Evolutionary conservation across 2,329 filamentous ascomycete species (phyloP), one percentile per base, ranked within the genome.

Genomic region (Colletotrichum sp.): DNA sequence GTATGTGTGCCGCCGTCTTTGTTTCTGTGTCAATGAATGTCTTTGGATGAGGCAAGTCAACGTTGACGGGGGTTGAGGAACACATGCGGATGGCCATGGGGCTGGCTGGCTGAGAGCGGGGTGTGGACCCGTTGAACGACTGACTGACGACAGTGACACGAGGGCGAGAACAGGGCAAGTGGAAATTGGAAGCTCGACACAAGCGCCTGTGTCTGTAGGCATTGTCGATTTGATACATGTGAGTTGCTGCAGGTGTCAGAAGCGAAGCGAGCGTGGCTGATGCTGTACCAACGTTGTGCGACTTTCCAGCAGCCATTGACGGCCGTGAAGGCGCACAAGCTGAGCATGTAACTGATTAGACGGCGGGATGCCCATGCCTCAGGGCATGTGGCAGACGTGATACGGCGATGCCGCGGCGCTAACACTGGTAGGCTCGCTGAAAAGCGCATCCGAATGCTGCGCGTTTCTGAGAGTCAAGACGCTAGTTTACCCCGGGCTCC

Each of bases 191-290:
- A 30, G 24, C 28, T 55, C 30, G 36, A 64, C 30, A 24, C 32
- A 28, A 26, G 38, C 9, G 58, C 26, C 55, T 55, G 36, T 26
- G 64, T 48, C 26, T 48, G 24, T 43, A 28, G 18, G 16, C 12
- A 48, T 60, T 68, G 48, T 61, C 58, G 55, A 67, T 68, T 43
- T n/a, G 64, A 67, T 43, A 36, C 52, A 43, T 24, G 38, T 21
- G 58, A 61, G 30, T 61, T 74, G 67, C 48, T 66, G 72, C 68
- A 75, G 48, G 69, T 68, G 73, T 72, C 55, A 67, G 73, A 67
- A 64, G 72, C 61, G 52, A 75, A 74, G 74, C 57, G 70, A 74
- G 43, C 34, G 64, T 64, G 64, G 65, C 64, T 69, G 34, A 69
- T 66, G 74, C 57, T 36, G 73, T 67, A 58, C 43, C 43, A 61